A percentile compares a stretch with the other conserved stretches of the same genome.
Evolutionary conservation across 257 asterid genomes (phyloP).

Genomic region (Solanum neorickii): DNA sequence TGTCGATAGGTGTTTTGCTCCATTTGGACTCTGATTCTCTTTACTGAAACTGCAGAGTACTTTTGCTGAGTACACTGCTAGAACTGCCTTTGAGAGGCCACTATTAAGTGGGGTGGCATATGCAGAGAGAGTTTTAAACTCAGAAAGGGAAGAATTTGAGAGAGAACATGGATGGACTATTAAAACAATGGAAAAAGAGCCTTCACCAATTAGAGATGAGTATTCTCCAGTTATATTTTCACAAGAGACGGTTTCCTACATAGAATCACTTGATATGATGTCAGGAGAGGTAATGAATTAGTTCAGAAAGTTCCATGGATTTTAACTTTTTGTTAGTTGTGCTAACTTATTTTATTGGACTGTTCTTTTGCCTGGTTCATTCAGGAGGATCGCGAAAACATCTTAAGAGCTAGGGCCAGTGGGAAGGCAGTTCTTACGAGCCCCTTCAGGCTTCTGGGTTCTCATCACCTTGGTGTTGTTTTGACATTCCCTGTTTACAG

Average conservation of each 20-base stretch:
- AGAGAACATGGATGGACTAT: conserved; percentile 74
- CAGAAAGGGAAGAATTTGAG: conserved; percentile 73
- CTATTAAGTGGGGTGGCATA: conserved; percentile 86
- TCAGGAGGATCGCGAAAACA: conserved; percentile 95
- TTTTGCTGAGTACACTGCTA: conserved; percentile 81
- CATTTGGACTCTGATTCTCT: background rate
- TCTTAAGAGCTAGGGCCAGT: conserved; percentile 74
- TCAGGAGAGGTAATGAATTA: conserved; percentile 70
- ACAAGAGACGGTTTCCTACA: conserved; percentile 85
- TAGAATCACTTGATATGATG: conserved; percentile 91
- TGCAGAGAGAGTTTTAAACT: conserved; percentile 66
- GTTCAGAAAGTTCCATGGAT: background rate
- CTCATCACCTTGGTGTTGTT: conserved; percentile 86
- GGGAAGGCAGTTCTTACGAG: conserved; percentile 94
- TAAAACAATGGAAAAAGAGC: conserved; percentile 71
- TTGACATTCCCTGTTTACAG: conserved; percentile 87
- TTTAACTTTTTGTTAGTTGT: background rate
- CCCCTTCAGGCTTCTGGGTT: conserved; percentile 73
- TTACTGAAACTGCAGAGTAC: conserved; percentile 46
- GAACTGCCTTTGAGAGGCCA: conserved; percentile 95
- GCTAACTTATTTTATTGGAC: background rate
- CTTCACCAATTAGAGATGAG: conserved; percentile 79
- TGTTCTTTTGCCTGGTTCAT: background rate
- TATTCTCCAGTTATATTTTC: conserved; percentile 87
- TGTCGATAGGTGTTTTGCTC: background rate